Conservation (phyloP, 1,139 yeast species). For the Pichia terricola region DNA sequence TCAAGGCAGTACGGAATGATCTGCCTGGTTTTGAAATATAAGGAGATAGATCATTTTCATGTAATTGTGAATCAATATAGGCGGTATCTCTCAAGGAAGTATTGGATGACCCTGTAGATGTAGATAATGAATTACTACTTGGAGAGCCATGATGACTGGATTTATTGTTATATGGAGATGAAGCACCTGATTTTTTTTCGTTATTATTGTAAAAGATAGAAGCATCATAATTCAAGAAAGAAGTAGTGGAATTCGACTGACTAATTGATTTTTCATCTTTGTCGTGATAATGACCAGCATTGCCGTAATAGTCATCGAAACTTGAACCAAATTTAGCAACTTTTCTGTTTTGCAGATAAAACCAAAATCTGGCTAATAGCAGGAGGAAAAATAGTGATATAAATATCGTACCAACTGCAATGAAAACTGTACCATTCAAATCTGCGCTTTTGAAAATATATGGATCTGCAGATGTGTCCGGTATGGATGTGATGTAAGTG, state of each 20-base stretch:
- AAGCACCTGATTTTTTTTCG: background rate
- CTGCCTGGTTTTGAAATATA: conserved; percentile 16
- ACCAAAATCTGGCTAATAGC: conserved; percentile 22
- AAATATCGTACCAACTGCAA: conserved; percentile 33
- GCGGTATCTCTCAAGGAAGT: background rate
- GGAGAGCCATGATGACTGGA: background rate
- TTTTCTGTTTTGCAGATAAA: conserved; percentile 28
- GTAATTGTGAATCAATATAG: background rate
- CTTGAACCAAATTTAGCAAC: conserved; percentile 28
- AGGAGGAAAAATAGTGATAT: conserved; percentile 24
- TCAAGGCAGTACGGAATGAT: conserved; percentile 15
- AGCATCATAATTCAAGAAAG: conserved; percentile 23
- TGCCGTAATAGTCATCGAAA: conserved; percentile 14
- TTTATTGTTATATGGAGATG: conserved; percentile 1
- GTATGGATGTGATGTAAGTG: conserved; percentile 13
- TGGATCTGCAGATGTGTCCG: conserved; percentile 23
- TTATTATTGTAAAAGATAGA: conserved; percentile 22
- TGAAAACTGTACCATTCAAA: conserved; percentile 35
- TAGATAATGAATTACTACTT: background rate
- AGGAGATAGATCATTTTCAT: background rate
- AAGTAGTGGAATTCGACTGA: background rate
- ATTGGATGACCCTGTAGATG: conserved; percentile 3
- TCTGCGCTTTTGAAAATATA: conserved; percentile 24
- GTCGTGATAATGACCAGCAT: conserved; percentile 11
- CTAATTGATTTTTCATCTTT: background rate